A percentile compares a stretch with the other conserved stretches of the same genome.
These are phyloP conservation scores for Xanthoceras sorbifolium DNA, from an alignment of 345 rosid genomes.

Conservation along the genomic window DNA sequence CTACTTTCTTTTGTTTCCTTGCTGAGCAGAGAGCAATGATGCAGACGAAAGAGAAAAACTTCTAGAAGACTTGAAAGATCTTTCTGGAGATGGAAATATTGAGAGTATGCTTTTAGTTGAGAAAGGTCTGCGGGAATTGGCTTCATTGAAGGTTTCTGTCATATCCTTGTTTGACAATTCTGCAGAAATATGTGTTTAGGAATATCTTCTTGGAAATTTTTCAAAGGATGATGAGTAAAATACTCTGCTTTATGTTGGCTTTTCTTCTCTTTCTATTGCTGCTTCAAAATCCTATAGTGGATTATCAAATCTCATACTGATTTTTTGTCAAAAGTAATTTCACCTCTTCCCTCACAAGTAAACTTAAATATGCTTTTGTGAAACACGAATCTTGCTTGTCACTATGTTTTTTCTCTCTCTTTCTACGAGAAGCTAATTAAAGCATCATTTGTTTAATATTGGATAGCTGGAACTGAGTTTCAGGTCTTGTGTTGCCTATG, in stretches of 20 bases:
- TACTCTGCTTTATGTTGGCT: neutral
- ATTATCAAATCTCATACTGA: neutral
- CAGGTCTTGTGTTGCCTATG: neutral
- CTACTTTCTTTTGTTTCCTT: constrained; percentile 20
- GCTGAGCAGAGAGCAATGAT: constrained; percentile 43
- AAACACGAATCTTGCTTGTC: neutral
- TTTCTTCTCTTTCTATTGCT: neutral
- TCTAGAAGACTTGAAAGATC: constrained; percentile 40
- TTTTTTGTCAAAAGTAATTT: neutral
- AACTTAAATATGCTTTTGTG: neutral
- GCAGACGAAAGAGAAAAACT: constrained; percentile 48
- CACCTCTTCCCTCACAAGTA: neutral
- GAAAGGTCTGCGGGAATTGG: constrained; percentile 85
- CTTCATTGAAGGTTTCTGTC: constrained; percentile 66
- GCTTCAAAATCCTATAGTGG: neutral
- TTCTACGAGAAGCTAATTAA: neutral
- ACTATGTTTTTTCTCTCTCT: neutral
- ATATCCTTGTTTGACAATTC: constrained; percentile 19
- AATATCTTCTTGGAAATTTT: neutral
- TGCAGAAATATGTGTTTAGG: neutral
- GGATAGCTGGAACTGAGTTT: neutral
- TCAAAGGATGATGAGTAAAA: neutral
- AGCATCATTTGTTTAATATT: neutral
- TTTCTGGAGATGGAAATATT: constrained; percentile 61
- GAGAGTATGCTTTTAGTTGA: constrained; percentile 88